Evolutionary conservation across 208 protist species (phyloP).

Genomic region (Leishmania martiniquensis): DNA sequence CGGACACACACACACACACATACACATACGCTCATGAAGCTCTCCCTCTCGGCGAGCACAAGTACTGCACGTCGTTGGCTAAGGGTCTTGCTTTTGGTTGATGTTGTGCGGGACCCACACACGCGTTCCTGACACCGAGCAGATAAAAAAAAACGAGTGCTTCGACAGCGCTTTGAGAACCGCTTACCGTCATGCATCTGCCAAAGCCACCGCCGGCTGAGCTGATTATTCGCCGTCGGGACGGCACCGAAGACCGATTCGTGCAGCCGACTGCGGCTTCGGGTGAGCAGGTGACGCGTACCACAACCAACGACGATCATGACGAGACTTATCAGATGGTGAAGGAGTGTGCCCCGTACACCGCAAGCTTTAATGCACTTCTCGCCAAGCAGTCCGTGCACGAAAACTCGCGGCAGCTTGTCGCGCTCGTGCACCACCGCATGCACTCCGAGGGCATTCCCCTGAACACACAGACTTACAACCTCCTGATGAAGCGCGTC

Average conservation of each 20-base stretch:
- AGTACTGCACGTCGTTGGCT: background rate
- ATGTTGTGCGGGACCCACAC: background rate
- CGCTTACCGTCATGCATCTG: slow-evolving; percentile 8
- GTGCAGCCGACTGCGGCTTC: slow-evolving; percentile 43
- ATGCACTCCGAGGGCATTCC: slow-evolving; percentile 90
- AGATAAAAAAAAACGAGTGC: background rate
- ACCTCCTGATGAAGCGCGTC: slow-evolving; percentile 88
- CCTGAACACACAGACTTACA: slow-evolving; percentile 90
- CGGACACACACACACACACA: too few species aligned
- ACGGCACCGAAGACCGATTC: slow-evolving; percentile 66
- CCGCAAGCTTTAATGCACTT: slow-evolving; percentile 87
- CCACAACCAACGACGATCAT: slow-evolving; percentile 26
- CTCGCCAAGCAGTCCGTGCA: slow-evolving; percentile 49
- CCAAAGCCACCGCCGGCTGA: slow-evolving; percentile 52
- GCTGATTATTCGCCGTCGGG: slow-evolving; percentile 64
- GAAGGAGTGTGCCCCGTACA: slow-evolving; percentile 82
- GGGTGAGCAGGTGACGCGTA: background rate
- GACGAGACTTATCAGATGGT: slow-evolving; percentile 80
- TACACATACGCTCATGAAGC: background rate
- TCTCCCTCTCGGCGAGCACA: background rate
- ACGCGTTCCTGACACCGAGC: background rate
- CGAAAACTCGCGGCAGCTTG: slow-evolving; percentile 69
- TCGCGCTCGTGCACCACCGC: slow-evolving; percentile 67
- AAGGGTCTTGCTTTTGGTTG: background rate
- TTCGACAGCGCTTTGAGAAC: background rate